phyloP scores from a whole-genome alignment of 257 asterid genomes.

The Solanum paucissectum region DNA sequence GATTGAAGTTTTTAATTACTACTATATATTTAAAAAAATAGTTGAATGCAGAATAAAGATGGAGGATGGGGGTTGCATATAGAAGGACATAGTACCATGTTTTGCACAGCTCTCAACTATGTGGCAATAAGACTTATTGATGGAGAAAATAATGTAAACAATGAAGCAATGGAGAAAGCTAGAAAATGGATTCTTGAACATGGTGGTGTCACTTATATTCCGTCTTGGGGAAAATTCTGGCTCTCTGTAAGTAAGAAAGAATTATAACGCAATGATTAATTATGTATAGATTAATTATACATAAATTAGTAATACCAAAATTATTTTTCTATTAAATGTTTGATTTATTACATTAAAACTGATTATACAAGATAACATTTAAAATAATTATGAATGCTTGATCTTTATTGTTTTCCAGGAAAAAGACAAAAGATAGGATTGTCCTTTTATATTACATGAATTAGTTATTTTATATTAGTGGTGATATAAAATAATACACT shows the following conservation, averaged over 20 bases:
- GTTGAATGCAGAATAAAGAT: slow-evolving; percentile 39
- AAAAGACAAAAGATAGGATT: background rate
- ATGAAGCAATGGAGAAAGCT: slow-evolving; percentile 34
- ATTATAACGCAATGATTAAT: background rate
- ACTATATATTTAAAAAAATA: background rate
- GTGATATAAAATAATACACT: background rate
- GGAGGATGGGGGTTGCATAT: slow-evolving; percentile 90
- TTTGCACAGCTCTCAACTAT: slow-evolving; percentile 48
- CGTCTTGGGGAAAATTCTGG: slow-evolving; percentile 72
- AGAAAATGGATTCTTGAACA: slow-evolving; percentile 59
- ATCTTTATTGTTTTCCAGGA: background rate
- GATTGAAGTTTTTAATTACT: background rate
- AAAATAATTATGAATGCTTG: background rate
- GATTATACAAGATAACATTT: background rate
- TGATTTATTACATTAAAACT: background rate
- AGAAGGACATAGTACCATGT: slow-evolving; percentile 65
- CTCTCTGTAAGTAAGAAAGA: slow-evolving; percentile 30
- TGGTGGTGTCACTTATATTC: slow-evolving; percentile 53
- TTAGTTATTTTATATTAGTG: background rate
- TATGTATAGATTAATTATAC: background rate
- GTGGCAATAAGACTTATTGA: slow-evolving; percentile 49
- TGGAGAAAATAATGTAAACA: slow-evolving; percentile 25
- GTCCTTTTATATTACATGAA: background rate
- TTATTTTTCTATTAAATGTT: background rate
- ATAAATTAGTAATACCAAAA: background rate